phyloP scores from a whole-genome alignment of 2,329 filamentous ascomycete species.

The Zalaria obscura region DNA sequence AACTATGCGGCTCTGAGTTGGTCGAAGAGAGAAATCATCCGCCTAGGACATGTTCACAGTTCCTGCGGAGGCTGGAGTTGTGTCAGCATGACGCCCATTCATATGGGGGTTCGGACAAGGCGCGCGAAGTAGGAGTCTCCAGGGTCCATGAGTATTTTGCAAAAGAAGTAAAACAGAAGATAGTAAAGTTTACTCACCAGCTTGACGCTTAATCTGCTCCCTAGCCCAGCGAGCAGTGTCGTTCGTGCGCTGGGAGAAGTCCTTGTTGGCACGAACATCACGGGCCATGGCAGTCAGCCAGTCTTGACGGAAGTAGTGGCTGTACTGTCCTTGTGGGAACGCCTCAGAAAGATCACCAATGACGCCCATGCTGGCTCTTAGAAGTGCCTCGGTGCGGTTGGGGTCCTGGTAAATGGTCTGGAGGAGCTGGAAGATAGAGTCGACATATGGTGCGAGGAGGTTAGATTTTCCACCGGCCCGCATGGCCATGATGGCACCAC shows the following conservation, averaged over 20 bases:
- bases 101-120: neutral
- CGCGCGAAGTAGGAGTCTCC: neutral
- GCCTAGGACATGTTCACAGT: neutral
- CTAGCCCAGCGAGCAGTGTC: constrained; percentile 95
- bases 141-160: no score
- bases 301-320: constrained; percentile 72
- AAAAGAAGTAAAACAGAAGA: no score
- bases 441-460: constrained; percentile 62
- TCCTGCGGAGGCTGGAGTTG: neutral
- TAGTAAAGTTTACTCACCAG: constrained; percentile 9
- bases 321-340: constrained; percentile 80
- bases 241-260: constrained; percentile 71
- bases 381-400: constrained; percentile 80
- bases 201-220: constrained; percentile 90
- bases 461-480: constrained; percentile 62
- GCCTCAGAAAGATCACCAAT: constrained; percentile 91
- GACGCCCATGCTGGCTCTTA: constrained; percentile 93
- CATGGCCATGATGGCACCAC: constrained; percentile 90
- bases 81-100: neutral
- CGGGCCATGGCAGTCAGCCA: constrained; percentile 85
- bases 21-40: neutral
- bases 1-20: no score
- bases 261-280: constrained; percentile 78
- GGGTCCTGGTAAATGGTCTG: constrained; percentile 65
- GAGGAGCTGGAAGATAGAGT: constrained; percentile 77